These are phyloP conservation scores for Aspergillus glaucus DNA, from an alignment of 2,329 filamentous ascomycete species.

Conservation along the genomic window DNA sequence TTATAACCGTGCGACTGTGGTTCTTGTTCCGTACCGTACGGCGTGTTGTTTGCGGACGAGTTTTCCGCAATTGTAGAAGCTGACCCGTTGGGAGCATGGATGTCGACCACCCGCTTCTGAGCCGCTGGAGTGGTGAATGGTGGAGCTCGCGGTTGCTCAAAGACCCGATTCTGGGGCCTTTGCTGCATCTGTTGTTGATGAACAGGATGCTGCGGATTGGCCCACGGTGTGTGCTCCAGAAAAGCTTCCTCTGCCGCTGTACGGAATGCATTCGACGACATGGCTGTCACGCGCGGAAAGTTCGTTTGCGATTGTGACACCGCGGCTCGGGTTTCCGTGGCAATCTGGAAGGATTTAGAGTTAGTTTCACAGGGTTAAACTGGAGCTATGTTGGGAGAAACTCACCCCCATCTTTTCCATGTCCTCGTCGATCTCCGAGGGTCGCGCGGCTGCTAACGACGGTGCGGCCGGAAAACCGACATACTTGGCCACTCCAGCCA, in stretches of 20 bases:
- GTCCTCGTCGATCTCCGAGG: conserved; percentile 75
- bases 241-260: conserved; percentile 74
- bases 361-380: background rate
- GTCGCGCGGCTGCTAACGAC: conserved; percentile 65
- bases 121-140: conserved; percentile 38
- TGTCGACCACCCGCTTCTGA: conserved; percentile 39
- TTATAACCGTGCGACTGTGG: conserved; percentile 16
- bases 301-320: conserved; percentile 11
- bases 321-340: conserved; percentile 21
- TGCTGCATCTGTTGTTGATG: conserved; percentile 48
- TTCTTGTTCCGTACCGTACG: conserved; percentile 35
- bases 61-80: conserved; percentile 43
- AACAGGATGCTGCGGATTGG: conserved; percentile 74
- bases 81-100: conserved; percentile 39
- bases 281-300: conserved; percentile 27
- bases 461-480: conserved; percentile 96
- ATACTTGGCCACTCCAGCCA: conserved; percentile 88
- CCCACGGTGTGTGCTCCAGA: conserved; percentile 84
- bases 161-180: conserved; percentile 25
- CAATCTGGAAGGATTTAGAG: conserved; percentile 16
- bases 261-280: conserved; percentile 28
- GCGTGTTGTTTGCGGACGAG: conserved; percentile 38
- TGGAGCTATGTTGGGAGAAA: conserved; percentile 15
- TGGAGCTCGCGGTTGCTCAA: conserved; percentile 29
- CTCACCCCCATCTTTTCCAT: conserved; percentile 82